phyloP scores from a whole-genome alignment of 805 yeast species.

The Maudiozyma bulderi region DNA sequence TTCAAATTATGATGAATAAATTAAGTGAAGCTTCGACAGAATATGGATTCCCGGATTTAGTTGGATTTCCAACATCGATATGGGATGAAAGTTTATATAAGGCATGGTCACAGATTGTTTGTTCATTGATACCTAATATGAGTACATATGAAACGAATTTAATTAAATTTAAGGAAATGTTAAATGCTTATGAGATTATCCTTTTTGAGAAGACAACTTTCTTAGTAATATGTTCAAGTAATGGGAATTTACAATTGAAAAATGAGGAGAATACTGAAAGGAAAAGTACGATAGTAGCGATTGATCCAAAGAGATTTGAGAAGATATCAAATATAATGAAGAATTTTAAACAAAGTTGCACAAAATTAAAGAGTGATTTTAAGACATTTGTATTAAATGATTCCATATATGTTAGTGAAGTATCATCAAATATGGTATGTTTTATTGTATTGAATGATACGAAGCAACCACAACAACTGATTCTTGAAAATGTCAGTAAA shows the following conservation, averaged over 20 bases:
- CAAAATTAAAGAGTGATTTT: conserved; percentile 78
- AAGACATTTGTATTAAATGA: conserved; percentile 64
- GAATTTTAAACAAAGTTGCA: conserved; percentile 86
- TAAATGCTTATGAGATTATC: conserved; percentile 83
- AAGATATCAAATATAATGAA: conserved; percentile 89
- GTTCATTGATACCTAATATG: conserved; percentile 91
- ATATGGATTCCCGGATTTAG: conserved; percentile 49
- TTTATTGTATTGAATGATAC: conserved; percentile 46
- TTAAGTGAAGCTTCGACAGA: conserved; percentile 67
- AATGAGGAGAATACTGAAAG: conserved; percentile 22
- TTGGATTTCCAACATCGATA: conserved; percentile 89
- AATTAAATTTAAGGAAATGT: conserved; percentile 56
- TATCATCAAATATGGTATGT: conserved; percentile 52
- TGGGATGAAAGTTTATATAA: conserved; percentile 95
- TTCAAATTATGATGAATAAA: conserved; percentile 74
- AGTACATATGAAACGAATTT: conserved; percentile 66
- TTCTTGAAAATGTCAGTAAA: conserved; percentile 47
- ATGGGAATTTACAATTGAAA: conserved; percentile 17
- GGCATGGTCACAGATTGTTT: conserved; percentile 95
- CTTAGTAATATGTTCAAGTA: conserved; percentile 41
- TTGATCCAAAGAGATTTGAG: conserved; percentile 90
- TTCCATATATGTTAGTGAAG: conserved; percentile 40
- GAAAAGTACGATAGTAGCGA: conserved; percentile 9
- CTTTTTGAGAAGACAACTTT: conserved; percentile 91
- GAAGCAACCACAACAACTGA: conserved; percentile 29